phyloP scores from a whole-genome alignment of 2,329 filamentous ascomycete genomes.

The Dactylellina parvicollis region DNA sequence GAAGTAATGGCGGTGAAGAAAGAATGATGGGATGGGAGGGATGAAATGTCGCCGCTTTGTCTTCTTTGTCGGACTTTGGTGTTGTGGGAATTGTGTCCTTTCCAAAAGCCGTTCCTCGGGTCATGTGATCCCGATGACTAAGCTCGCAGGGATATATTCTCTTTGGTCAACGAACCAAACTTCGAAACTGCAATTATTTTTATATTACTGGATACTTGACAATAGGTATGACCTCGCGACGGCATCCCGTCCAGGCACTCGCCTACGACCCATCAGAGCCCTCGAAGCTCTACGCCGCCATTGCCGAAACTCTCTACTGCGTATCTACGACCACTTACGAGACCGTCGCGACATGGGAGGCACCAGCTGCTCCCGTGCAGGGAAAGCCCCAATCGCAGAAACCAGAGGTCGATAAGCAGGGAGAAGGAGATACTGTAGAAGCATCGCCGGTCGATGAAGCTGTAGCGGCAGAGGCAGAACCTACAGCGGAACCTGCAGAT shows the following conservation, averaged over 20 bases:
- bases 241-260: constrained; percentile 41
- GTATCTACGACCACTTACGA: constrained; percentile 27
- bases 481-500: neutral
- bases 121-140: constrained; percentile 31
- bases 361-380: constrained; percentile 33
- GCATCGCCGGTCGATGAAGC: neutral
- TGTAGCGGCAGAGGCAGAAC: neutral
- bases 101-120: constrained; percentile 25
- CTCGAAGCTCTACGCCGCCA: constrained; percentile 33
- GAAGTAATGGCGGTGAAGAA: neutral
- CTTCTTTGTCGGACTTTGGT: constrained; percentile 19
- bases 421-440: constrained; percentile 11
- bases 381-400: constrained; percentile 20
- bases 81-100: constrained; percentile 54
- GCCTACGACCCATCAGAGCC: constrained; percentile 7
- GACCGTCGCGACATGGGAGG: constrained; percentile 36
- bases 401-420: neutral
- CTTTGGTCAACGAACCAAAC: neutral
- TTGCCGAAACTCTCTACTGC: constrained; percentile 38
- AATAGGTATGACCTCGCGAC: constrained; percentile 22
- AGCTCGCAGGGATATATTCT: constrained; percentile 23
- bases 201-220: neutral
- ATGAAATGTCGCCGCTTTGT: constrained; percentile 27
- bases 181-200: neutral
- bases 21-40: constrained; percentile 3